Base-by-base conservation (phyloP, 2,329 filamentous ascomycete species). In the Juglanconis juglandina region DNA sequence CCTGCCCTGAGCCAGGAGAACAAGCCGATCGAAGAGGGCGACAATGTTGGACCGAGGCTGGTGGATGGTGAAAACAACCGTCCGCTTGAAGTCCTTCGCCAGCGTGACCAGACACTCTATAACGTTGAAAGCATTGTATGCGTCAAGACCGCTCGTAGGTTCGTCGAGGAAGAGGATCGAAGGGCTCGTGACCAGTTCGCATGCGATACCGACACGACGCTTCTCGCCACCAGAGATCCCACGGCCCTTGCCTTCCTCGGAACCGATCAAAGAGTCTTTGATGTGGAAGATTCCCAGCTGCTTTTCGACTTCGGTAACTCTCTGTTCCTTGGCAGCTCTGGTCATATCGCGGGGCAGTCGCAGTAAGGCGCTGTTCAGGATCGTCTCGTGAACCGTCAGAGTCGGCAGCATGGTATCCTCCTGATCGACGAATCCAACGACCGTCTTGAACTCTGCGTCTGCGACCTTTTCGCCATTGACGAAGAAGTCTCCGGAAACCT, bases 31-130 rank as follows among this genome's bases (percentile, higher is more conserved):
- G 71, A 99, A 99, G 3, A 99, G 83, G 9, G 95, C 95, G 30
- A 98, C 95, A 69, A 99, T 99, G 74, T 99, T 99, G 10, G 95
- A 99, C 66, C 96, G 87, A 42, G 95, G 95, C 70, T 99, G 95
- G 73, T 99, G 95, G 65, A 99, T 99, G 13, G 95, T 99, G 77
- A 99, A 97, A 64, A 99, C 90, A 58, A 99, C 92, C 1, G 96
- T 99, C 63, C 96, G 86, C 76, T 97, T 96, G 78, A 98, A 99
- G 47, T 87, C 95, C 79, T 96, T 97, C 55, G 96, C 95, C 49
- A 99, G 78, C 1, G 90, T 96, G 44, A 98, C 94, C 9, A 99
- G 83, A 69, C 93, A 98, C 73, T 99, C 95, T 33, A 99, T 87
- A 44, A 99, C 95, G 65, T 99, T 99, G 80, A 95, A 99, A 5